Base-by-base conservation (phyloP, 371 early-diverging fungal genomes). In the Actinomortierella wolfii region DNA sequence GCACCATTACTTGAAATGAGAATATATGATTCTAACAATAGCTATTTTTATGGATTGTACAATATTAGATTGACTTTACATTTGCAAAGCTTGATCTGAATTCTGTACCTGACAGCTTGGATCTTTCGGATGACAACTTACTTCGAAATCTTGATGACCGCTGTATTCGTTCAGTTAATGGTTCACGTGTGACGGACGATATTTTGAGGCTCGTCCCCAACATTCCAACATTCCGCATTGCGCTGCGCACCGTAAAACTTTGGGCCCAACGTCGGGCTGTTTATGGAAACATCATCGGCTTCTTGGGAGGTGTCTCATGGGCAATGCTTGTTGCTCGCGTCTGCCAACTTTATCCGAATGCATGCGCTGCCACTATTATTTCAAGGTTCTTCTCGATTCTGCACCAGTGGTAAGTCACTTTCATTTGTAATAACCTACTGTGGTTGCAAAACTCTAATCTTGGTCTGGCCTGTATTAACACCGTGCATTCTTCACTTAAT, bases 261-360 rank as follows among this genome's bases (percentile, higher is more conserved):
- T 99, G 99, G 99, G 99, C 99, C n/a, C 96, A 98, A 76, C 84
- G 81, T 40, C 87, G 98, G 43, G 92, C 88, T 2, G 87, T 99
- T 44, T 99, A 98, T 76, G 94, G 97, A 9, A 98, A 99, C 78
- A 89, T 96, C 11, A 90, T 97, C 89, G 99, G 99, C 15, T 99
- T 99, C 77, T 86, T 97, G 78, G 99, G 99, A 60, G 99, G 99
- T 77, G 99, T 99, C 15, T 98, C 99, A 1, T 99, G 99, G 98
- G 99, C 99, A 13, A 94, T 99, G 89, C 81, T 94, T 18, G 97
- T 98, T 14, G 99, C 99, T 15, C 82, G 99, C 43, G 90, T 99
- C 20, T 99, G 99, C 79, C 99, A 99, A 78, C 76, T 99, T 28
- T 99, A 96, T 79, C 99, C 99, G 0, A 97, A 97, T 70, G 94